Conservation (phyloP, 1,284 basidiomycete species). For the Retiboletus flavoniger region DNA sequence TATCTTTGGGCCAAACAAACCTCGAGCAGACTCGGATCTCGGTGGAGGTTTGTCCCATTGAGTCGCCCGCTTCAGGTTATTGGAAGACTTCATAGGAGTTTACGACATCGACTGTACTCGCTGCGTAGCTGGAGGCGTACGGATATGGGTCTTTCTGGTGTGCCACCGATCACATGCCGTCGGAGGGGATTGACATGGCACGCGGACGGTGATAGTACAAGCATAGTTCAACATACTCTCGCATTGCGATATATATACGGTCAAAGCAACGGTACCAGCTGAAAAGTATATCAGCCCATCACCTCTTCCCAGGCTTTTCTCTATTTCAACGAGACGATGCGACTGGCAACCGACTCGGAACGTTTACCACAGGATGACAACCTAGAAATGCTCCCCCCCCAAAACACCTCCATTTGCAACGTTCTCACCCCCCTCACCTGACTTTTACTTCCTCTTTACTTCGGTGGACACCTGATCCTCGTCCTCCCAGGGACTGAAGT, state of each 20-base stretch:
- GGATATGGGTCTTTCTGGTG: conserved; percentile 7
- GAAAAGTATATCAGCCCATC: conserved; percentile 24
- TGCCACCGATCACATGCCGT: not conserved
- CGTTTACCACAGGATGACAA: conserved; percentile 16
- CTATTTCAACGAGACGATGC: conserved; percentile 17
- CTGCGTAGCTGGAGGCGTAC: not conserved
- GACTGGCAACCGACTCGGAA: conserved; percentile 12
- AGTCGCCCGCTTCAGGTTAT: too few species aligned
- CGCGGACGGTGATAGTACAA: conserved; percentile 3
- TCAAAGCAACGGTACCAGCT: conserved; percentile 24
- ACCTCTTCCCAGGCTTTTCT: conserved; percentile 17
- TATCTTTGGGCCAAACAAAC: not conserved
- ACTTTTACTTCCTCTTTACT: conserved; percentile 24
- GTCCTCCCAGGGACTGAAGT: conserved; percentile 68
- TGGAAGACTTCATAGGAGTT: not conserved
- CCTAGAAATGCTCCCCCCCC: not conserved
- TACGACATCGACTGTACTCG: not conserved
- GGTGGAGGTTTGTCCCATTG: not conserved
- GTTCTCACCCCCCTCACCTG: not conserved
- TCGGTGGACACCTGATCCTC: conserved; percentile 42
- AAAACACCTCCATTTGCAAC: not conserved
- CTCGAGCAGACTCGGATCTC: not conserved
- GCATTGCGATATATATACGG: conserved; percentile 36
- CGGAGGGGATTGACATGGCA: not conserved
- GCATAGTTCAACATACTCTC: conserved; percentile 28